Percentiles rank a stretch among this genome's conserved stretches.
Evolutionary conservation across 2,329 filamentous ascomycete genomes (phyloP).

Genomic region (Hypocrella siamensis): DNA sequence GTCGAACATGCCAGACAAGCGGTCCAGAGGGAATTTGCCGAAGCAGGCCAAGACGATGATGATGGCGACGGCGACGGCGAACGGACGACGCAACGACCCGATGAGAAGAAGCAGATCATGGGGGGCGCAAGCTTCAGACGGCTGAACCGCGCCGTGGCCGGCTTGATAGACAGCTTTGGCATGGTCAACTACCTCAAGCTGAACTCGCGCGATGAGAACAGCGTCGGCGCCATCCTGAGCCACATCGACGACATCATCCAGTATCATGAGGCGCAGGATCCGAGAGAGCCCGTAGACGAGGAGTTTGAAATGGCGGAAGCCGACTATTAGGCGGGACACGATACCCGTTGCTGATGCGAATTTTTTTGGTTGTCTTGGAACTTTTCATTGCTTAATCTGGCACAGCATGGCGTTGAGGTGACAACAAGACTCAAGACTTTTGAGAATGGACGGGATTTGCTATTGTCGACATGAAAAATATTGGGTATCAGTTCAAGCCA

Average conservation of each 20-base stretch:
- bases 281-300: conserved; percentile 59
- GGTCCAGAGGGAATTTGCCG: conserved; percentile 10
- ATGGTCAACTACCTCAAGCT: conserved; percentile 93
- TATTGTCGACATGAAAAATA: no score
- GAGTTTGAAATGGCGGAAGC: conserved; percentile 25
- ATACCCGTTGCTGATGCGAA: no score
- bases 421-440: no score
- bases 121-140: conserved; percentile 66
- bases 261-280: conserved; percentile 86
- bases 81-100: conserved; percentile 42
- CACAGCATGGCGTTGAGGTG: no score
- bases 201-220: conserved; percentile 83
- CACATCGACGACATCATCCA: conserved; percentile 92
- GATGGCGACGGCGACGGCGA: conserved; percentile 34
- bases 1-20: conserved; percentile 28
- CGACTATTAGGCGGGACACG: conserved; percentile 5
- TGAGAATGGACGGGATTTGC: no score
- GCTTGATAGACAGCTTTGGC: conserved; percentile 90
- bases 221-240: conserved; percentile 67
- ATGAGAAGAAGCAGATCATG: conserved; percentile 56
- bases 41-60: conserved; percentile 9
- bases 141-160: conserved; percentile 75
- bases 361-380: no score
- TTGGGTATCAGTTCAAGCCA: no score
- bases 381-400: no score